Evolutionary conservation across 805 yeast species (phyloP), one percentile per base, ranked within the genome.

Genomic region (Nakazawaea sp.): DNA sequence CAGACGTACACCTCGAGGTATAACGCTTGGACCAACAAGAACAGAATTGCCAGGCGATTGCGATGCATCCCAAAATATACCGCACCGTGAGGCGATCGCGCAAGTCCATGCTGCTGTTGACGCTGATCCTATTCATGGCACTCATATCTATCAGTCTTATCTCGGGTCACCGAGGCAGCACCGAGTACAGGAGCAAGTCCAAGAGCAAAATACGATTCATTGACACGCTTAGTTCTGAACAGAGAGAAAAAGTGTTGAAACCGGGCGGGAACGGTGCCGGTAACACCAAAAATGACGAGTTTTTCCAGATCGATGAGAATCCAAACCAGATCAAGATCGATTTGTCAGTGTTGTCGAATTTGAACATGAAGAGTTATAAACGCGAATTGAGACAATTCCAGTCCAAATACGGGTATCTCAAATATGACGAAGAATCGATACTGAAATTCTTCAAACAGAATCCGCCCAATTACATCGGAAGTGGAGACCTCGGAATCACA

Each of bases 301-400:
- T 36, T 19, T 36, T 36, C 32, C 25, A 19, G 11, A 30, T 27
- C 5, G 40, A 36, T 24, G 35, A 31, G 11, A 36, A 36, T 17
- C 40, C 40, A 10, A 30, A 36, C 16, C 32, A 36, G 26, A 21
- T 27, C 12, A 26, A 30, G 9, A 36, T 27, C 18, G 35, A 36
- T 31, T 27, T 36, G 21, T 11, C 9, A 11, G 35, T 31, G 5
- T 31, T 37, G n/a, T 27, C 41, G 3, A 6, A 27, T 4, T 19
- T 27, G 41, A 31, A 32, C 18, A 13, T 37, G 23, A 17, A 37
- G 21, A 17, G n/a, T 2, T 37, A 37, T 13, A 37, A 37, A 16
- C 33, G 23, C 7, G 36, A 37, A 23, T 37, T 37, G 30, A 27
- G 36, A 18, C 19, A 23, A 15, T 37, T 37, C 26, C 41, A 37